These are phyloP conservation scores for Kernera saxatilis DNA, from an alignment of 345 rosid species.

Conservation along the genomic window DNA sequence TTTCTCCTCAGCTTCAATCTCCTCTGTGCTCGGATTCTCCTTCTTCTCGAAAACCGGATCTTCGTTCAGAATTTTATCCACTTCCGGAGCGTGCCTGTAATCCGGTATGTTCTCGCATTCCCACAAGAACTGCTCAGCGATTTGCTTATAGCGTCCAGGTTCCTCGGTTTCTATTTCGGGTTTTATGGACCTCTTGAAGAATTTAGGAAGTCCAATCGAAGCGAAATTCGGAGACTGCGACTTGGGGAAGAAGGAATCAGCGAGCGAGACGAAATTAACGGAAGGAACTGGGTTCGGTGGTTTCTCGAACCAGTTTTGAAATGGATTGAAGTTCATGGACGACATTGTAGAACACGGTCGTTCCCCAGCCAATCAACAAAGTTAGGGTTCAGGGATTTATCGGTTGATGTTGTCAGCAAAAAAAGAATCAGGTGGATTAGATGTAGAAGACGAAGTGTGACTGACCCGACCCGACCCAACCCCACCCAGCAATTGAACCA, in stretches of 20 bases:
- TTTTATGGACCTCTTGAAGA: slow-evolving; percentile 26
- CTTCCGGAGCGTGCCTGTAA: slow-evolving; percentile 70
- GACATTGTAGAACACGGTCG: slow-evolving; percentile 41
- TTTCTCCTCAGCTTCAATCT: slow-evolving; percentile 55
- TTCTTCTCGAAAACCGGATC: slow-evolving; percentile 57
- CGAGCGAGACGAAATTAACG: slow-evolving; percentile 40
- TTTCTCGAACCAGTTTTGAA: slow-evolving; percentile 72
- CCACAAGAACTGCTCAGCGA: slow-evolving; percentile 65
- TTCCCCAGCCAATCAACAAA: neutral
- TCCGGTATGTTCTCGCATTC: slow-evolving; percentile 78
- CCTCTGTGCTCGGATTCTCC: slow-evolving; percentile 65
- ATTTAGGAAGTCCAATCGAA: slow-evolving; percentile 45
- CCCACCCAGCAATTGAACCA: neutral
- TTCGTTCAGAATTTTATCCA: slow-evolving; percentile 56
- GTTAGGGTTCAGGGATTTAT: slow-evolving; percentile 29
- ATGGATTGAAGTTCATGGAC: slow-evolving; percentile 72
- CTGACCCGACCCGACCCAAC: neutral
- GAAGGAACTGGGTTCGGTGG: slow-evolving; percentile 59
- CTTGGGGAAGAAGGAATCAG: slow-evolving; percentile 33
- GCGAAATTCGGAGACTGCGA: slow-evolving; percentile 46
- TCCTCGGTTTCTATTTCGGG: slow-evolving; percentile 32
- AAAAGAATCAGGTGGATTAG: slow-evolving; percentile 20
- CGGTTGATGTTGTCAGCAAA: neutral
- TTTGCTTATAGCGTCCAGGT: slow-evolving; percentile 37
- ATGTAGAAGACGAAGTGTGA: slow-evolving; percentile 21